Evolutionary conservation across 2,329 filamentous ascomycete genomes (phyloP).

Genomic region (Huntiella savannae): DNA sequence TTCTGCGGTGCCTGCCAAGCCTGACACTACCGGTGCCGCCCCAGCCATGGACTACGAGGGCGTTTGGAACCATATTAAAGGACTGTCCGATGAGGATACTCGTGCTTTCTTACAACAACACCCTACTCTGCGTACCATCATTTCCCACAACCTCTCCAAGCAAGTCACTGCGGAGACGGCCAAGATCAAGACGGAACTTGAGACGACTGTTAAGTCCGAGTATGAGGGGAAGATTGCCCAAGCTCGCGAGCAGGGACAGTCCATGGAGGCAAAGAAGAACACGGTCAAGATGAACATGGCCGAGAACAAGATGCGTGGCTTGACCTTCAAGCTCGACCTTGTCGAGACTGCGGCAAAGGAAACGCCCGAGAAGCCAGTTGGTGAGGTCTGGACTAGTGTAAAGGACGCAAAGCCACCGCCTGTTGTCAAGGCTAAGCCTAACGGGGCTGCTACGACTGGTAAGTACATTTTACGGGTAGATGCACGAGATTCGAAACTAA

Average conservation of each 20-base stretch:
- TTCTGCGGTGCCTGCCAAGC: slow-evolving; percentile 21
- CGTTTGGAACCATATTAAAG: slow-evolving; percentile 7
- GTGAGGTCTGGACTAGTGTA: slow-evolving; percentile 52
- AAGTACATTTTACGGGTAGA: not conserved
- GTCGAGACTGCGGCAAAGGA: slow-evolving; percentile 69
- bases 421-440: slow-evolving; percentile 6
- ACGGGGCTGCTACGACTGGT: not conserved
- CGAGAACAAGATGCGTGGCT: slow-evolving; percentile 45
- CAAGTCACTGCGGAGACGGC: slow-evolving; percentile 48
- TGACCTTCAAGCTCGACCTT: slow-evolving; percentile 54
- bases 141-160: slow-evolving; percentile 45
- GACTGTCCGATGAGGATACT: slow-evolving; percentile 30
- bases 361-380: slow-evolving; percentile 66
- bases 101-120: slow-evolving; percentile 38
- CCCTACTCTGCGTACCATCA: slow-evolving; percentile 36
- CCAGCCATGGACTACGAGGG: slow-evolving; percentile 15
- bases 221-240: slow-evolving; percentile 33
- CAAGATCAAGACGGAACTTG: slow-evolving; percentile 35
- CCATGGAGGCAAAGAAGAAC: slow-evolving; percentile 57
- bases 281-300: slow-evolving; percentile 60
- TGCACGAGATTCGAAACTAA: not conserved
- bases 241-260: slow-evolving; percentile 43
- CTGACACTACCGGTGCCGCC: slow-evolving; percentile 15
- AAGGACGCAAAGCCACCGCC: slow-evolving; percentile 12
- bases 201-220: slow-evolving; percentile 27